Conservation (phyloP, 2,329 filamentous ascomycete species). For the Clonostachys sp. region DNA sequence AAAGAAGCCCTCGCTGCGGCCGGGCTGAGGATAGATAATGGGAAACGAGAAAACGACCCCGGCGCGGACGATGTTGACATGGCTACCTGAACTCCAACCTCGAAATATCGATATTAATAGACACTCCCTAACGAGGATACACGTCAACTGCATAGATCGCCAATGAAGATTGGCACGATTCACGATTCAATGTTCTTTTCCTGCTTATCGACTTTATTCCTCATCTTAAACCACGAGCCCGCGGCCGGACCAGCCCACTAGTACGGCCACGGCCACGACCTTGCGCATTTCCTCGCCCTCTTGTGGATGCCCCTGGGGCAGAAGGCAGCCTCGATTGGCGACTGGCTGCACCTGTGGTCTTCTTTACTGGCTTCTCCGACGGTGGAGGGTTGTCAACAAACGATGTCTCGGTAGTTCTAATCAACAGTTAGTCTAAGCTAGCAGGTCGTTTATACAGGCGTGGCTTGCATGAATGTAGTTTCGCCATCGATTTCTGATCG, state of each 20-base stretch:
- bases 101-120: too few relatives aligned
- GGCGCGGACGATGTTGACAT: conserved; percentile 22
- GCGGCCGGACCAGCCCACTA: conserved; percentile 40
- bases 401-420: conserved; percentile 82
- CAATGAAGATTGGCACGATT: too few relatives aligned
- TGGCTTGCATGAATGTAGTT: conserved; percentile 75
- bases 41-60: conserved; percentile 8
- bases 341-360: conserved; percentile 33
- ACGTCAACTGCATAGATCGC: too few relatives aligned
- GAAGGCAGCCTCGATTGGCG: conserved; percentile 43
- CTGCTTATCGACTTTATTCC: conserved; percentile 1
- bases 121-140: too few relatives aligned
- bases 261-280: conserved; percentile 26
- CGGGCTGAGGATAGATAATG: conserved; percentile 67
- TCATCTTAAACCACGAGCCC: conserved; percentile 41
- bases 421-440: conserved; percentile 10
- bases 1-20: conserved; percentile 79
- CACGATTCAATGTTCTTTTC: neutral
- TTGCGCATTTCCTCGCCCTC: conserved; percentile 9
- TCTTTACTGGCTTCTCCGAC: conserved; percentile 44
- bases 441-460: neutral
- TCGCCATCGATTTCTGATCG: conserved; percentile 51
- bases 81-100: conserved; percentile 14
- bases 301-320: conserved; percentile 30
- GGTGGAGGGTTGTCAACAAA: conserved; percentile 79